Conservation (phyloP, 2,329 filamentous ascomycete species). For the Penicillium oxalicum region DNA sequence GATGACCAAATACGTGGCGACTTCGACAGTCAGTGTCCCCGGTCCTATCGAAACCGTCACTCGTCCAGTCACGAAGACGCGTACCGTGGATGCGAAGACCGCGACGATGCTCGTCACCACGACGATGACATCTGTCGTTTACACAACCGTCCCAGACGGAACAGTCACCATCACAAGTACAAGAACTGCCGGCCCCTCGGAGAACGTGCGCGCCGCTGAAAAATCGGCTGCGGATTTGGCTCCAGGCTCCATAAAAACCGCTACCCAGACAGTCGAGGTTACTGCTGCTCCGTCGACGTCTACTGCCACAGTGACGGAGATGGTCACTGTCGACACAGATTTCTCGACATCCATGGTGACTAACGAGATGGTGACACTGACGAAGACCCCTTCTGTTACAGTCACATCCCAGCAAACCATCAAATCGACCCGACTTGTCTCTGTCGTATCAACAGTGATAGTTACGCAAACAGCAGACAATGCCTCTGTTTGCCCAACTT, state of each 20-base stretch:
- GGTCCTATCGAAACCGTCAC: neutral
- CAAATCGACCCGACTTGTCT: neutral
- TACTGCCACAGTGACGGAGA: neutral
- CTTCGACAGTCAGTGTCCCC: neutral
- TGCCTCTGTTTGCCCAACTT: neutral
- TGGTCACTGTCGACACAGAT: neutral
- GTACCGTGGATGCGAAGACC: neutral
- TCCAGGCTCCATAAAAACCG: neutral
- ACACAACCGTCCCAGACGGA: neutral
- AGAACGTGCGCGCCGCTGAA: neutral
- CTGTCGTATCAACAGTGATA: neutral
- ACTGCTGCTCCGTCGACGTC: neutral
- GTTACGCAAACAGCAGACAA: neutral
- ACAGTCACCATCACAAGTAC: constrained; percentile 2
- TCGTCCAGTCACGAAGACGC: neutral
- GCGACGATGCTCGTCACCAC: neutral
- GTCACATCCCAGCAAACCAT: neutral
- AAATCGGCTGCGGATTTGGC: neutral
- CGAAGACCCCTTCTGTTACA: neutral
- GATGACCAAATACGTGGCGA: neutral
- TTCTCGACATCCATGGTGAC: neutral
- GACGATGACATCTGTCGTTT: neutral
- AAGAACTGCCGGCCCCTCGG: neutral
- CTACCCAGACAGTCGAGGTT: neutral
- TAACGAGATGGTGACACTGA: neutral